These are phyloP conservation scores for Colletotrichum karsti DNA, from an alignment of 2,329 filamentous ascomycete genomes.

Conservation along the genomic window DNA sequence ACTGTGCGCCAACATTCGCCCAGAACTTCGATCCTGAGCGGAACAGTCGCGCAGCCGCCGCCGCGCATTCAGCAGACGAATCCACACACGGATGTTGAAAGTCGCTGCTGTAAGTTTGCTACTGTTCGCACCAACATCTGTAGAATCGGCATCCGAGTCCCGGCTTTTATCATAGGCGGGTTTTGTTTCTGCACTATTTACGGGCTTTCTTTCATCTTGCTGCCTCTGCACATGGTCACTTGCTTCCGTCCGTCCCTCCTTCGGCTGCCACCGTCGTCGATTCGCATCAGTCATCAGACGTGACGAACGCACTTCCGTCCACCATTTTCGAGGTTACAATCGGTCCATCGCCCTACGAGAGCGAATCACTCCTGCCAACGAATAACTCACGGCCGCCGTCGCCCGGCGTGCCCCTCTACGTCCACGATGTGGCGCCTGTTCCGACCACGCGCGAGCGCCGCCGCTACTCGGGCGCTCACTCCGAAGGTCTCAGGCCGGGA, in stretches of 20 bases:
- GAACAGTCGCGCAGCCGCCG: neutral
- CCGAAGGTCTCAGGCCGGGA: constrained; percentile 7
- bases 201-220: neutral
- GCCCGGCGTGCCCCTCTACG: constrained; percentile 9
- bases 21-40: neutral
- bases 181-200: neutral
- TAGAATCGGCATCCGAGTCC: neutral
- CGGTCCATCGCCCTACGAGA: neutral
- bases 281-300: neutral
- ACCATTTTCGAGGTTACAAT: neutral
- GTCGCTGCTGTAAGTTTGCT: neutral
- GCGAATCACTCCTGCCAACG: neutral
- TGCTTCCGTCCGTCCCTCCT: neutral
- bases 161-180: neutral
- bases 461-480: constrained; percentile 21
- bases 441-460: constrained; percentile 12
- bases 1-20: constrained; percentile 16
- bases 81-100: too few species aligned
- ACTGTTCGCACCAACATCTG: neutral
- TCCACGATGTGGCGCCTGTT: constrained; percentile 26
- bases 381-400: constrained; percentile 1
- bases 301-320: neutral
- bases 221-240: neutral
- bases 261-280: neutral
- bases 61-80: neutral